Conservation (phyloP, 306 rosid genomes). For the Quercus rubra region DNA sequence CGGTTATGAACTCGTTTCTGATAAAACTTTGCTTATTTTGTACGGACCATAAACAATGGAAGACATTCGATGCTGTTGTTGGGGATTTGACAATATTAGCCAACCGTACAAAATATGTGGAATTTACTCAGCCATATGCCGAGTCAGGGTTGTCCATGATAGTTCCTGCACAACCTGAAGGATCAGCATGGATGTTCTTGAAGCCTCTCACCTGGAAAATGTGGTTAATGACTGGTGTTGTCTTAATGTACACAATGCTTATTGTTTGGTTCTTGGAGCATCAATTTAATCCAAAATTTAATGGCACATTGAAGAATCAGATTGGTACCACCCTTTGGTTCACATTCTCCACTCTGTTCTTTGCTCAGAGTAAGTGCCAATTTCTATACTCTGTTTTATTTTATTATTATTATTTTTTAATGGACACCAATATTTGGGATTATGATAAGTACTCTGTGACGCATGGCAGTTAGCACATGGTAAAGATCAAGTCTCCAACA, state of each 20-base stretch:
- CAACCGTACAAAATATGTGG: slow-evolving; percentile 8
- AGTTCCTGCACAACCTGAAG: slow-evolving; percentile 9
- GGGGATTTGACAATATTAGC: slow-evolving; percentile 33
- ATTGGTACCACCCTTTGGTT: slow-evolving; percentile 31
- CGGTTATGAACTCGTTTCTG: not conserved
- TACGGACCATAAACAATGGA: not conserved
- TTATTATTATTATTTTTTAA: too few species aligned
- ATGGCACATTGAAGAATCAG: slow-evolving; percentile 31
- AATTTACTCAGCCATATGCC: slow-evolving; percentile 33
- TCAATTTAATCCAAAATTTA: slow-evolving; percentile 16
- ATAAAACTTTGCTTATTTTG: not conserved
- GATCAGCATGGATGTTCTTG: slow-evolving; percentile 20
- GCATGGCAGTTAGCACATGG: too few species aligned
- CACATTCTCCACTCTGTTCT: slow-evolving; percentile 37
- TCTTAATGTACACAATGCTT: slow-evolving; percentile 26
- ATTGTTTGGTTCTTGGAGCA: slow-evolving; percentile 37
- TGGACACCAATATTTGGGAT: too few species aligned
- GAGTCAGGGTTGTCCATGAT: slow-evolving; percentile 27
- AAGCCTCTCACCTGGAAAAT: slow-evolving; percentile 31
- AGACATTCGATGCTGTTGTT: slow-evolving; percentile 31
- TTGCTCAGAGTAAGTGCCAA: slow-evolving; percentile 23
- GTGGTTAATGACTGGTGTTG: slow-evolving; percentile 20
- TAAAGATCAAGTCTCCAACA: too few species aligned
- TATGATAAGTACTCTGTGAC: too few species aligned
- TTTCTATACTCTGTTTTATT: too few species aligned